Conservation (phyloP, 1,284 basidiomycete genomes). For the Puccinia polysora region DNA sequence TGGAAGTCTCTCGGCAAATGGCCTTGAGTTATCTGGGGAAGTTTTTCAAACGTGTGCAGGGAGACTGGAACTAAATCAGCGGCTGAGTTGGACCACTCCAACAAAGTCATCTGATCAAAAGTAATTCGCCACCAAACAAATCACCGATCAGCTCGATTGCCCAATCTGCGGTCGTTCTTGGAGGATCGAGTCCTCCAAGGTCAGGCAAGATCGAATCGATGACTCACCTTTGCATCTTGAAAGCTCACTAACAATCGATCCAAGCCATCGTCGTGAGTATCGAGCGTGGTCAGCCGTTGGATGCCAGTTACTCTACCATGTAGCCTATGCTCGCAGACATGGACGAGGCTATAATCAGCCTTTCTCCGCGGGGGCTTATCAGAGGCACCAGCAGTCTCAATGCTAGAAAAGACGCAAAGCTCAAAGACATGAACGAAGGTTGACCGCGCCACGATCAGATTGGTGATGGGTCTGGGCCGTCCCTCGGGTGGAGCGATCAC, state of each 20-base stretch:
- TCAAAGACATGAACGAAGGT: constrained; percentile 30
- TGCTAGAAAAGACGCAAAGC: neutral
- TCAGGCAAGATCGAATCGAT: neutral
- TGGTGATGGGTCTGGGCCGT: constrained; percentile 25
- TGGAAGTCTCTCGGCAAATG: constrained; percentile 51
- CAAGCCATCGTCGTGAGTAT: constrained; percentile 71
- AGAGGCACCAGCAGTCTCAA: neutral
- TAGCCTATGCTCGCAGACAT: constrained; percentile 69
- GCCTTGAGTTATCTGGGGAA: constrained; percentile 68
- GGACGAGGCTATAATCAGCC: constrained; percentile 27
- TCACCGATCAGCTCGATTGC: neutral
- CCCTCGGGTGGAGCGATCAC: neutral
- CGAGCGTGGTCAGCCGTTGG: constrained; percentile 70
- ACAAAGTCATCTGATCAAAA: constrained; percentile 67
- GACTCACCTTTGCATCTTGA: constrained; percentile 73
- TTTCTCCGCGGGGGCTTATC: neutral
- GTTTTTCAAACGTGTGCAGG: constrained; percentile 94
- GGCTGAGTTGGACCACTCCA: constrained; percentile 83
- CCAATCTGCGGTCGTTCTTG: too few species aligned
- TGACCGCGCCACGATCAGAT: constrained; percentile 34
- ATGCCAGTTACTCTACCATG: constrained; percentile 87
- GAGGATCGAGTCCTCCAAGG: too few species aligned
- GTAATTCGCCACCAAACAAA: constrained; percentile 19
- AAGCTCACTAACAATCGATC: constrained; percentile 86
- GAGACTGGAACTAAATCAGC: constrained; percentile 84